A percentile compares a stretch with the other conserved stretches of the same genome.
These are phyloP conservation scores for Ceratocystis lukuohia DNA, from an alignment of 2,329 filamentous ascomycete genomes.

Conservation along the genomic window DNA sequence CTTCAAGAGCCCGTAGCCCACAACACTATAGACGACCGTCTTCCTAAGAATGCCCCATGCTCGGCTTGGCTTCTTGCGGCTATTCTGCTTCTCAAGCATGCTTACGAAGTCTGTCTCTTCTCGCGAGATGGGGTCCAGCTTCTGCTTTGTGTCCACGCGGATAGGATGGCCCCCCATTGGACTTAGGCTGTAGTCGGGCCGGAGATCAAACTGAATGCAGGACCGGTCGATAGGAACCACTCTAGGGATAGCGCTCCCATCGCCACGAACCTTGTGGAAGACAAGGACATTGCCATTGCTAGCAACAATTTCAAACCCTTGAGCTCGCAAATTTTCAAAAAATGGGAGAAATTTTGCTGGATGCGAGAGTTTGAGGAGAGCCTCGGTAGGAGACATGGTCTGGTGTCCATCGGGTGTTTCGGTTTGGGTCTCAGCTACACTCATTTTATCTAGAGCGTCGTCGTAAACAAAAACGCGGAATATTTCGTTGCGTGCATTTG, in stretches of 20 bases:
- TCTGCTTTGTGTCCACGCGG: constrained; percentile 6
- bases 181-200: constrained; percentile 9
- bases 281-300: constrained; percentile 50
- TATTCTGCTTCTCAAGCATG: constrained; percentile 9
- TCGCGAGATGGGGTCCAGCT: neutral
- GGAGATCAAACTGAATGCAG: constrained; percentile 1
- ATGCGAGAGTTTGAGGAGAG: constrained; percentile 46
- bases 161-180: constrained; percentile 10
- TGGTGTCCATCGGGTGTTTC: constrained; percentile 30
- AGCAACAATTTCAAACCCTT: constrained; percentile 55
- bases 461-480: constrained; percentile 41
- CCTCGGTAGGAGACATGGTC: constrained; percentile 40
- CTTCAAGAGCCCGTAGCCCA: constrained; percentile 6
- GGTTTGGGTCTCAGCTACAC: constrained; percentile 37
- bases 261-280: constrained; percentile 45
- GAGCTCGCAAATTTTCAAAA: constrained; percentile 42
- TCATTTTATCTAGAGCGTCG: constrained; percentile 48
- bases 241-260: constrained; percentile 20
- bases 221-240: constrained; percentile 8
- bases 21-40: constrained; percentile 17
- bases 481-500: constrained; percentile 37
- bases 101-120: constrained; percentile 2
- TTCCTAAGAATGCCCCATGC: constrained; percentile 17
- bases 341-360: constrained; percentile 53
- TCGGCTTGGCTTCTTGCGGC: neutral